These are phyloP conservation scores for Mimosa pudica DNA, from an alignment of 306 rosid genomes.

Conservation along the genomic window DNA sequence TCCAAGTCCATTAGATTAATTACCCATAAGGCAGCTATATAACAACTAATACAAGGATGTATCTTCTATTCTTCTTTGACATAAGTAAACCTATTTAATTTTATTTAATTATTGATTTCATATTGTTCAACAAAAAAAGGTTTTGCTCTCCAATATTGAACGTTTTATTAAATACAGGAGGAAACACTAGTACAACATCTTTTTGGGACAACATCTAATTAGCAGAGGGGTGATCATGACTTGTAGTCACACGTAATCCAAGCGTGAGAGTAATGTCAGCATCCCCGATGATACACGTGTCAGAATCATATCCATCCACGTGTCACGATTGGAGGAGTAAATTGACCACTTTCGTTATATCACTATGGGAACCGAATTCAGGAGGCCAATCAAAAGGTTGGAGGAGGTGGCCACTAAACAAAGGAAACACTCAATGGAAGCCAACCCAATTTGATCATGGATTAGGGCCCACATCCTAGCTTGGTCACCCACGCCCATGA, in stretches of 20 bases:
- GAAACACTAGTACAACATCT: too few species aligned
- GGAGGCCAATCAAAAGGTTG: slow-evolving; percentile 31
- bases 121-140: too few species aligned
- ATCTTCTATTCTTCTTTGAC: too few species aligned
- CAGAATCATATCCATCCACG: not conserved
- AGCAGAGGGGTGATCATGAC: not conserved
- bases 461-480: slow-evolving; percentile 39
- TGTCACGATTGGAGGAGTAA: slow-evolving; percentile 17
- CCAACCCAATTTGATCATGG: slow-evolving; percentile 31
- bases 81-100: too few species aligned
- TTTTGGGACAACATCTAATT: too few species aligned
- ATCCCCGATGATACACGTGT: slow-evolving; percentile 28
- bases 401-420: slow-evolving; percentile 42
- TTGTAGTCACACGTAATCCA: slow-evolving; percentile 47
- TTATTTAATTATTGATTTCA: too few species aligned
- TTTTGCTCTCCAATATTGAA: too few species aligned
- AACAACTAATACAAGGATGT: too few species aligned
- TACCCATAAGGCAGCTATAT: too few species aligned
- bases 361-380: not conserved
- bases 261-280: slow-evolving; percentile 61
- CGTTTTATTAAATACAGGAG: too few species aligned
- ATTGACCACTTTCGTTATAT: too few species aligned
- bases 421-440: slow-evolving; percentile 47
- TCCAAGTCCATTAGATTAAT: too few species aligned
- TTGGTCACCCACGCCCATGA: slow-evolving; percentile 46